Percentiles rank a stretch among this genome's conserved stretches.
These are phyloP conservation scores for Penium margaritaceum DNA, from an alignment of 139 green algal genomes.

Conservation along the genomic window DNA sequence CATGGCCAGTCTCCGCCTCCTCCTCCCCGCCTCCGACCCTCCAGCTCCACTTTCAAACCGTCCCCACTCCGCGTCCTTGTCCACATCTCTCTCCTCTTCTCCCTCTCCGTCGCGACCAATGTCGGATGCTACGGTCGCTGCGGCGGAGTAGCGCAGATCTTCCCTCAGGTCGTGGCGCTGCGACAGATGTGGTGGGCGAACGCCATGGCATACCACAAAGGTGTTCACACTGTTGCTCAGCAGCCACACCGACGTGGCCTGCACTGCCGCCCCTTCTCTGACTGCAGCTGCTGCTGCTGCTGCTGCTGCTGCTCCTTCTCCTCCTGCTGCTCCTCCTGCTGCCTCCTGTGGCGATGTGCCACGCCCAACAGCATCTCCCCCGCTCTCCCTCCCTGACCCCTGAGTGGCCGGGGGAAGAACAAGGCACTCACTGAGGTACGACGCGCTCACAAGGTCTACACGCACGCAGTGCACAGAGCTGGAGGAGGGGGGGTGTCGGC, in stretches of 20 bases:
- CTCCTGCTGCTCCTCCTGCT: neutral
- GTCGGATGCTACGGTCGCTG: neutral
- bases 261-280: neutral
- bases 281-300: neutral
- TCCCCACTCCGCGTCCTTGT: too few relatives aligned
- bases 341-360: too few relatives aligned
- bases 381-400: too few relatives aligned
- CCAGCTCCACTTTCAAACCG: too few relatives aligned
- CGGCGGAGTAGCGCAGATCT: neutral
- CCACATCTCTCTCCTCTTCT: too few relatives aligned
- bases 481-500: neutral
- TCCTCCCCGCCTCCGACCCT: too few relatives aligned
- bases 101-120: too few relatives aligned
- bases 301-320: neutral
- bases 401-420: too few relatives aligned
- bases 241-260: too few relatives aligned
- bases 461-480: constrained; percentile 23
- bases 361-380: too few relatives aligned
- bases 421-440: constrained; percentile 32
- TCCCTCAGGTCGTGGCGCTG: neutral
- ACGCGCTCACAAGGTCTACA: constrained; percentile 8
- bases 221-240: neutral
- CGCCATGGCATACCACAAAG: neutral
- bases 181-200: neutral
- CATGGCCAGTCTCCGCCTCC: too few relatives aligned